Conservation (phyloP, 306 rosid genomes). For the Canavalia gladiata region DNA sequence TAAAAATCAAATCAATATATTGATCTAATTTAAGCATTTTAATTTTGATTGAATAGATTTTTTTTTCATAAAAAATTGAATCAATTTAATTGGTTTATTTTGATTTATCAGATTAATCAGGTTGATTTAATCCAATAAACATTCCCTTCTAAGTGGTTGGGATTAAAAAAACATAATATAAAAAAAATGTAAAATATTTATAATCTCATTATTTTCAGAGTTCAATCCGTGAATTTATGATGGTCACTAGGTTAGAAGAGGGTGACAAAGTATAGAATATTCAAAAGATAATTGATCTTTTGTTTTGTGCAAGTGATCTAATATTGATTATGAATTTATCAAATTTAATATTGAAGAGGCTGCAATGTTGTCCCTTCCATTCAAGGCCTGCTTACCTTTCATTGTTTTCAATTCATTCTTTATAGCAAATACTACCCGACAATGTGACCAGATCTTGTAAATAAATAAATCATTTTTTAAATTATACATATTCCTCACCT, state of each 20-base stretch:
- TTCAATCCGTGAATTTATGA: conserved; percentile 49
- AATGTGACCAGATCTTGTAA: conserved; percentile 62
- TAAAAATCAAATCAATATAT: too few species aligned
- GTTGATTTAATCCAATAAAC: too few species aligned
- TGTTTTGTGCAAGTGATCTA: conserved; percentile 40
- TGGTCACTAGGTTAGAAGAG: conserved; percentile 46
- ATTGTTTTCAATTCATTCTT: conserved; percentile 55
- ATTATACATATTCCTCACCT: conserved; percentile 52
- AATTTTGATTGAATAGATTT: too few species aligned
- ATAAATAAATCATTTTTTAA: conserved; percentile 36
- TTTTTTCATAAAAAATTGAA: too few species aligned
- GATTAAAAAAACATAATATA: background rate
- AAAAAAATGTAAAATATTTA: background rate
- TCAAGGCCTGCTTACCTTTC: conserved; percentile 61
- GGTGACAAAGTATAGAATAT: conserved; percentile 43
- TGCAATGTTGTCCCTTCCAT: conserved; percentile 68
- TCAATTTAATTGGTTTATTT: too few species aligned
- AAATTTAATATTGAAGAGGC: conserved; percentile 53
- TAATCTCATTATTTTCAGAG: conserved; percentile 3
- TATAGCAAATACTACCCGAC: conserved; percentile 60
- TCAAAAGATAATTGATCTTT: conserved; percentile 39
- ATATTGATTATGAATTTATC: conserved; percentile 49
- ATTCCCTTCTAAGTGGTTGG: too few species aligned
- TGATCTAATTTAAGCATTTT: too few species aligned
- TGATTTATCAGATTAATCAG: too few species aligned